These are phyloP conservation scores for Lyophyllum semitale DNA, from an alignment of 768 basidiomycete species.

Conservation along the genomic window DNA sequence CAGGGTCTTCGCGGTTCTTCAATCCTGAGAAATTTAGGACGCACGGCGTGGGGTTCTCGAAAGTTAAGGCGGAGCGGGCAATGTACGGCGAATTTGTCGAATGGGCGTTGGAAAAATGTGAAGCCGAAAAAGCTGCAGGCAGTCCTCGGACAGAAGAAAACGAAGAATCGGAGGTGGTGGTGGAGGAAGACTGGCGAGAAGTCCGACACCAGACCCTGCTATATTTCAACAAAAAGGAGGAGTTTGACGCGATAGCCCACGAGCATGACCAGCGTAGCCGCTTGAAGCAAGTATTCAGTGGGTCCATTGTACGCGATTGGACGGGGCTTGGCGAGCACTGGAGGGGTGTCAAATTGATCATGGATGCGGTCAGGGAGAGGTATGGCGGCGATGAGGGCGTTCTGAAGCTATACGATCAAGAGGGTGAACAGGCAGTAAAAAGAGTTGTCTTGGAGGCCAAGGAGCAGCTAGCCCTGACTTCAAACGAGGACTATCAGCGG, in stretches of 20 bases:
- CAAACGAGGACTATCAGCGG: background rate
- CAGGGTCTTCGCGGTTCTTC: slow-evolving; percentile 54
- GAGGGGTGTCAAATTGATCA: slow-evolving; percentile 49
- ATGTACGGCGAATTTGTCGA: slow-evolving; percentile 64
- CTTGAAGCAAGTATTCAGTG: slow-evolving; percentile 50
- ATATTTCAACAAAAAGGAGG: slow-evolving; percentile 52
- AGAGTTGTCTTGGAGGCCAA: slow-evolving; percentile 37
- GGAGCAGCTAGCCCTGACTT: slow-evolving; percentile 27
- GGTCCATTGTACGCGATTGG: slow-evolving; percentile 56
- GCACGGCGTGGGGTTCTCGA: slow-evolving; percentile 38
- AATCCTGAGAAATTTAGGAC: slow-evolving; percentile 38
- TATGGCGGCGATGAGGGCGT: slow-evolving; percentile 52
- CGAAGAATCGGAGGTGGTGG: slow-evolving; percentile 11
- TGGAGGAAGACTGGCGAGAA: slow-evolving; percentile 18
- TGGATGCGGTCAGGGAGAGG: slow-evolving; percentile 43
- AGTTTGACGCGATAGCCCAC: slow-evolving; percentile 39
- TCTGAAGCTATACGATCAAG: slow-evolving; percentile 34
- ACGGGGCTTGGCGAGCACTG: slow-evolving; percentile 44
- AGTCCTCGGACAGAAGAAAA: slow-evolving; percentile 2
- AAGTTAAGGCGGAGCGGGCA: slow-evolving; percentile 45
- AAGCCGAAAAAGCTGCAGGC: slow-evolving; percentile 6
- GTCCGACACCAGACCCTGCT: slow-evolving; percentile 47
- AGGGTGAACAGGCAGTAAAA: slow-evolving; percentile 41
- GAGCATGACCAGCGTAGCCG: slow-evolving; percentile 29
- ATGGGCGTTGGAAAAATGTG: slow-evolving; percentile 39